Base-by-base conservation (phyloP, 768 basidiomycete genomes). In the Suillus sp. region DNA sequence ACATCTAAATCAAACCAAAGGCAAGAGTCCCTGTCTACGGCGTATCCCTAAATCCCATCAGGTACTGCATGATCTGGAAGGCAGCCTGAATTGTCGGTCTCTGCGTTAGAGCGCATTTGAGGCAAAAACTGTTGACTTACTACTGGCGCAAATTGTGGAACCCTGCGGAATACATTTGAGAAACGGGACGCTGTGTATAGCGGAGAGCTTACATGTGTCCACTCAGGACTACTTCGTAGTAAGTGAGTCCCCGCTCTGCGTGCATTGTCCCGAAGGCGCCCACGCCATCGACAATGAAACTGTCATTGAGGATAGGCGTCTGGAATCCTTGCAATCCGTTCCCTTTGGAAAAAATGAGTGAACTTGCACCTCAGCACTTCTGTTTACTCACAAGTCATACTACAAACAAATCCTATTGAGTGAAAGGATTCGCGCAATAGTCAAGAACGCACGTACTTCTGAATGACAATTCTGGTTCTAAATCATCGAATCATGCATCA, bases 251-350 rank as follows among this genome's bases (percentile, higher is more conserved):
- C 43, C 90, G 84, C 69, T 92, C 91, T 18, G 79, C 77, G 64
- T 91, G 90, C 63, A 83, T 77, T 2, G 76, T 88, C 0, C 90
- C 91, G 32, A 86, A 78, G 3, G 90, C 81, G 32, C 90, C 90
- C 50, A 91, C 79, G 20, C 86, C 88, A 61, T 90, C 88, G 59
- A 92, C 83, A 61, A 90, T 72, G 77, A 92, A 88, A 64, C 84
- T 87, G 66, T 91, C 89, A 35, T 83, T 75, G 14, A 74, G 70
- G 53, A 90, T 89, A 6, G 88, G 88, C 0, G 81, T 86, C 65
- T 87, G 89, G 83, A 92, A 92, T 0, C 90, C 90, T 77, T 92
- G 90, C 62, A 77, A 48, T 27, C 50, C 45, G 16, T 48, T 18
- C 30, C 30, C n/a, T 59, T 6, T n/a, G 50, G 34, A 25, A 59